Conservation (phyloP, 306 rosid species). For the Sesbania bispinosa region DNA sequence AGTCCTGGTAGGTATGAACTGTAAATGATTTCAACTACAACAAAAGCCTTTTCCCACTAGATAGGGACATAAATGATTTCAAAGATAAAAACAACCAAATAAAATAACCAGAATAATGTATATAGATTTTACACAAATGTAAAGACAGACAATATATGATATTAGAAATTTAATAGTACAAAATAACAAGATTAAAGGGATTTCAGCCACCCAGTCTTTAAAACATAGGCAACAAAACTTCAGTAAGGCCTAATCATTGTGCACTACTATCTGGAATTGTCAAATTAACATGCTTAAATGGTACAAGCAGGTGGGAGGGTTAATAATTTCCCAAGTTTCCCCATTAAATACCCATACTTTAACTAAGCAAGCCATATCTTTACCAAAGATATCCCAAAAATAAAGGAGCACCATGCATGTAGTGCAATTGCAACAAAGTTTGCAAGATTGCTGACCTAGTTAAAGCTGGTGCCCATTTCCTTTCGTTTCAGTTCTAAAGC, state of each 20-base stretch:
- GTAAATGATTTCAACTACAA: not conserved
- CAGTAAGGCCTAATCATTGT: slow-evolving; percentile 21
- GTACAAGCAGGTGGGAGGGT: slow-evolving; percentile 26
- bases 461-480: slow-evolving; percentile 53
- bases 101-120: not conserved
- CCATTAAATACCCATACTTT: slow-evolving; percentile 17
- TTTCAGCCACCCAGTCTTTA: slow-evolving; percentile 19
- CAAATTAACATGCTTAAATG: slow-evolving; percentile 26
- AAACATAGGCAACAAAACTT: slow-evolving; percentile 29
- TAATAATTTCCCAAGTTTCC: slow-evolving; percentile 23
- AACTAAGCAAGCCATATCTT: slow-evolving; percentile 27
- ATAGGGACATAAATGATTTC: not conserved
- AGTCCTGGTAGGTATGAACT: not conserved
- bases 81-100: too few relatives aligned
- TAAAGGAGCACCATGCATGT: slow-evolving; percentile 13
- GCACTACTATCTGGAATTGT: slow-evolving; percentile 28
- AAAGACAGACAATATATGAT: slow-evolving; percentile 3
- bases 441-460: slow-evolving; percentile 35
- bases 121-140: not conserved
- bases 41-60: not conserved
- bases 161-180: slow-evolving; percentile 25
- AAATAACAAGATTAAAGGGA: slow-evolving; percentile 17
- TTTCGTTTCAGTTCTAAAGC: slow-evolving; percentile 68
- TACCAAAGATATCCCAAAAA: slow-evolving; percentile 14
- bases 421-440: slow-evolving; percentile 19